Evolutionary conservation across 163 green algal genomes (phyloP).

Genomic region (Chlorella variabilis): DNA sequence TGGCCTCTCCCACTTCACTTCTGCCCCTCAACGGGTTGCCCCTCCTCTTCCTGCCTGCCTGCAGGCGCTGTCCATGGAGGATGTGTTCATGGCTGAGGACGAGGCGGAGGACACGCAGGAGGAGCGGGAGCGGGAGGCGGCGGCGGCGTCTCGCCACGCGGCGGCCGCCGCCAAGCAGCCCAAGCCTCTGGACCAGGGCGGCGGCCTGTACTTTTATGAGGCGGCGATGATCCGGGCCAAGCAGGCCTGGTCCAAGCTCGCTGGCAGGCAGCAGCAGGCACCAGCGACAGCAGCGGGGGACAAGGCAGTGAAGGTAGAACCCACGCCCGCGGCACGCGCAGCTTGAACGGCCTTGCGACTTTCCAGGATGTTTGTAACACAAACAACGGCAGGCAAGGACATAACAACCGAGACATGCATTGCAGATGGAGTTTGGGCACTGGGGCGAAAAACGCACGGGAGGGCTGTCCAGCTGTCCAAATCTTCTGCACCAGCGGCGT

Average conservation of each 20-base stretch:
- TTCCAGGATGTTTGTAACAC: no score
- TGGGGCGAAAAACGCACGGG: no score
- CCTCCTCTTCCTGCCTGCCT: no score
- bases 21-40: background rate
- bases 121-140: constrained; percentile 20
- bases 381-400: no score
- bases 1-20: no score
- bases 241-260: background rate
- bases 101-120: constrained; percentile 55
- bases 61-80: constrained; percentile 39
- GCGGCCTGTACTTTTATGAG: constrained; percentile 38
- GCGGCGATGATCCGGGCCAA: background rate
- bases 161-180: background rate
- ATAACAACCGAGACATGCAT: no score
- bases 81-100: constrained; percentile 58
- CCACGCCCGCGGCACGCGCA: no score
- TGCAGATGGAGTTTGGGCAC: no score
- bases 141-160: background rate
- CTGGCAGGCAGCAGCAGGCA: background rate
- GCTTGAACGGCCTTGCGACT: no score
- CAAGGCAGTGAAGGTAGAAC: no score
- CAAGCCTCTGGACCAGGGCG: constrained; percentile 40
- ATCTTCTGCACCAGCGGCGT: no score
- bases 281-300: background rate
- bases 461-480: no score